Base-by-base conservation (phyloP, 305 asterid species). In the Rubia balearica region DNA sequence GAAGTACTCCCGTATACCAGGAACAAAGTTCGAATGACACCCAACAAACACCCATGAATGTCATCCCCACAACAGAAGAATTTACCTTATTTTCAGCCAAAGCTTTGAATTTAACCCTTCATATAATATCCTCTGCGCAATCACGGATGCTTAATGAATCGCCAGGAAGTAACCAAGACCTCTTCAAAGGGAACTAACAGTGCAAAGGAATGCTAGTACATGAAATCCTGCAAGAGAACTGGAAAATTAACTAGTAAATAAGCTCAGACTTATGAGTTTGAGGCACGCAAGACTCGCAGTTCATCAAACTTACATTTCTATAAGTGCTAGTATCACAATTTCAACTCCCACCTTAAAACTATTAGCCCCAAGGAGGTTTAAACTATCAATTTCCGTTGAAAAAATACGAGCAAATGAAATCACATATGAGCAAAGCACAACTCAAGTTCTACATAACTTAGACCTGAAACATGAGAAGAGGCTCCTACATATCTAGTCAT, bases 61-160 rank as follows among this genome's bases (percentile, higher is more conserved):
- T 6, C 46, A 27, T 22, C 13, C 4, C 22, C 10, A 7, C 17
- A 57, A 61, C 24, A 69, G 55, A 24, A 40, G 13, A 53, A 60
- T n/a, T 2, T 68, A 69, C 78, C 74, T 69, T 70, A 69, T 42
- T 30, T 43, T 62, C 16, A 0, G 36, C 8, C 43, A 69, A 69
- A 74, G 12, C 19, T 21, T 42, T 57, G 40, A 74, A 36, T 48
- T 67, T 43, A 74, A 61, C 59, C 74, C 74, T 68, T 75, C 78
- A 69, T 75, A 65, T 24, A 69, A 49, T 38, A 30, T 48, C 62
- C 43, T 33, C n/a, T 33, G 19, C 30, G 4, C 43, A 10, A 4
- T 30, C n/a, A 49, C 49, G 22, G 70, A 62, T 22, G 19, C n/a
- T 33, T 38, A n/a, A 36, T 40, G 17, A 27, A 21, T 11, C 36